Evolutionary conservation across 768 basidiomycete species (phyloP), one percentile per base, ranked within the genome.

Genomic region (Royoungia palumana): DNA sequence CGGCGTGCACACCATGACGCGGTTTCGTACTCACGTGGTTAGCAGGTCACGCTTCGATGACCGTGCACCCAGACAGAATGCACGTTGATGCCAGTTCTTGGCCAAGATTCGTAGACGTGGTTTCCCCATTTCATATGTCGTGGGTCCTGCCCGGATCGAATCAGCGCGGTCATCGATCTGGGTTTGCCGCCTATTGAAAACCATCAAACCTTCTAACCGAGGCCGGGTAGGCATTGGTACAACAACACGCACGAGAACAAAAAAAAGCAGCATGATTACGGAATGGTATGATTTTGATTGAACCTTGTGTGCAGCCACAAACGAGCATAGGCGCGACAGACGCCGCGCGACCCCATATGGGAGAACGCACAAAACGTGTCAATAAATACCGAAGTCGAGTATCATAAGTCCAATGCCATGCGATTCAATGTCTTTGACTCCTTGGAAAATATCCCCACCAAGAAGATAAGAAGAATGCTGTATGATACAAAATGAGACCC

Each of bases 1-100:
- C 53, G 77, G 82, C 24, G 79, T 80, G 66, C 68, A 83, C 54
- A 62, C 66, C 2, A 70, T 71, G 67, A 74, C 71, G 4, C 70
- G 71, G 3, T 66, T 65, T 38, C 66, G 70, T 21, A 55, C 72
- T 22, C 70, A 75, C 41, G 58, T 69, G n/a, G n/a, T n/a, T n/a
- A n/a, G n/a, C n/a, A n/a, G n/a, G n/a, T n/a, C n/a, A n/a, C n/a
- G n/a, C n/a, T n/a, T n/a, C n/a, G n/a, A n/a, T n/a, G n/a, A n/a
- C n/a, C 28, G 28, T 49, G 19, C 6, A 34, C 8, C 25, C 34
- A 58, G 54, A 44, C 25, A 46, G 46, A 9, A 10, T 41, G 11
- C 50, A 52, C 34, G 35, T 53, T 30, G 49, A 38, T 19, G 53
- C 4, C 24, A 25, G 44, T 32, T 60, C 55, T 24, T 43, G 46